These are phyloP conservation scores for Trichoderma simmonsii DNA, from an alignment of 2,329 filamentous ascomycete genomes.

Conservation along the genomic window DNA sequence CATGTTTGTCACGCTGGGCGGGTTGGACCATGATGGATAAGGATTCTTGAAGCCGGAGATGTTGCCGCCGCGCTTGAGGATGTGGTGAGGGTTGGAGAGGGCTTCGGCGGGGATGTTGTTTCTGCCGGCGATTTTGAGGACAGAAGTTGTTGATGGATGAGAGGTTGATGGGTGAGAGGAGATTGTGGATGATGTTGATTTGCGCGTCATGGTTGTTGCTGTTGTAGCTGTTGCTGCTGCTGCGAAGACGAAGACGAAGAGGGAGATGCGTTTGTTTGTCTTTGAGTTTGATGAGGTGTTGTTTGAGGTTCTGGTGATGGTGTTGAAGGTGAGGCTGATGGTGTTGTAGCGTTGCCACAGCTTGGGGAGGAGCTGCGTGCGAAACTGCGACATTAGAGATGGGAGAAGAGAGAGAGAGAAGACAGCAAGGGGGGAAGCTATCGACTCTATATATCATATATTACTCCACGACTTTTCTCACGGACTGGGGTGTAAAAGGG, in stretches of 20 bases:
- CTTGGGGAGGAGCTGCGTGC: conserved; percentile 13
- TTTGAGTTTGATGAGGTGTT: neutral
- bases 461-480: neutral
- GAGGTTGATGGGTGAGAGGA: conserved; percentile 21
- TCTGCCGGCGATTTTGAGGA: conserved; percentile 36
- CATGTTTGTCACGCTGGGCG: conserved; percentile 25
- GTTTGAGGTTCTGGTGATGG: neutral
- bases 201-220: conserved; percentile 19
- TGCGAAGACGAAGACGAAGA: neutral
- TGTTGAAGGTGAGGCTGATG: neutral
- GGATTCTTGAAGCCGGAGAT: conserved; percentile 49
- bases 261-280: neutral
- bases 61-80: conserved; percentile 38
- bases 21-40: conserved; percentile 44
- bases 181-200: conserved; percentile 11
- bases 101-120: conserved; percentile 41
- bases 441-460: neutral
- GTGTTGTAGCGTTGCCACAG: neutral
- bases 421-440: neutral
- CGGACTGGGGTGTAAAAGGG: neutral
- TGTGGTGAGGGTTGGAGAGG: conserved; percentile 46
- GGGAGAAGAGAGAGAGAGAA: neutral
- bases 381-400: conserved; percentile 26
- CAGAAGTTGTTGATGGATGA: conserved; percentile 26
- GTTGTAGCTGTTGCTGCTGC: conserved; percentile 2